Base-by-base conservation (phyloP, 345 rosid species). In the Ceriops decandra region DNA sequence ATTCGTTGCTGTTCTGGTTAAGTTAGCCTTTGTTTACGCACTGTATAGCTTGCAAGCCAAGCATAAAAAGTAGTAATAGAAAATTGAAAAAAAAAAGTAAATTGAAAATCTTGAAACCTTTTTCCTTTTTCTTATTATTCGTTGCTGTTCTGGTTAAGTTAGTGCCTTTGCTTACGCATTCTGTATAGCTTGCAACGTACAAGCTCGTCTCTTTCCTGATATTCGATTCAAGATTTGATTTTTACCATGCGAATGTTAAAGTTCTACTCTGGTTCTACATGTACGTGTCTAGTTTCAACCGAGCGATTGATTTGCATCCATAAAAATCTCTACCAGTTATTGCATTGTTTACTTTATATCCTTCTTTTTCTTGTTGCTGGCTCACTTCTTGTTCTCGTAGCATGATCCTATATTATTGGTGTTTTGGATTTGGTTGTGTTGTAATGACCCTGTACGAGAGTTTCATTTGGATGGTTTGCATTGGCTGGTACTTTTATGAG, bases 381-480 rank as follows among this genome's bases (percentile, higher is more conserved):
- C 11, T 9, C 46, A 38, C 46, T 38, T 38, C 49, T 42, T 42
- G 17, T 42, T 13, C 49, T 13, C 2, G 49, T 11, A 4, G 16
- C 15, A 42, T 0, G 15, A 38, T 38, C 46, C 46, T 38, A 38
- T 38, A 2, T 13, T 42, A 13, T 42, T 42, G 49, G 66, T 27
- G 28, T 24, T 28, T 52, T 21, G n/a, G 30, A 13, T 51, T 61
- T 33, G 28, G 19, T 17, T 8, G 32, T 49, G 36, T 66, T 59
- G 62, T 13, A 33, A 57, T 16, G 21, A 56, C 58, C 35, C 64
- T 22, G 64, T 21, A 56, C 20, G 16, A 68, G 49, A n/a, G 61
- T 68, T 24, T 33, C 58, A 51, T 36, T 70, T 73, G 79, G 62
- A 80, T 80, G 82, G 46, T 82, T 82, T 35, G 81, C 77, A 84